Conservation (phyloP, 129 eudicot species). For the Ambrosia artemisiifolia region DNA sequence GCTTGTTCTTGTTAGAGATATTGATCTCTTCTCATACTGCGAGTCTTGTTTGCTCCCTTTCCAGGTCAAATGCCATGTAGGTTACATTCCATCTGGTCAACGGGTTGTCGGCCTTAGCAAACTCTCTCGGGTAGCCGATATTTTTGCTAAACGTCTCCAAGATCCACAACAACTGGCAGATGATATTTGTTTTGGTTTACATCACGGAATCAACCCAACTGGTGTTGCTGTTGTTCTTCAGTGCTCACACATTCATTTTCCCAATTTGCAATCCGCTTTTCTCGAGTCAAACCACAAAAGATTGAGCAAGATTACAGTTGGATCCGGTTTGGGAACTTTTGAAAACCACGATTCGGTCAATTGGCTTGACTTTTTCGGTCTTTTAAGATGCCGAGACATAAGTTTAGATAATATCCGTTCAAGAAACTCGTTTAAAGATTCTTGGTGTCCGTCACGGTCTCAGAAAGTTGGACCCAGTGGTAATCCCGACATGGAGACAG, state of each 20-base stretch:
- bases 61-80: slow-evolving; percentile 87
- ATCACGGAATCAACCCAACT: slow-evolving; percentile 65
- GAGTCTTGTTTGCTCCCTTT: slow-evolving; percentile 95
- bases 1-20: slow-evolving; percentile 86
- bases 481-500: slow-evolving; percentile 41
- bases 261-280: slow-evolving; percentile 43
- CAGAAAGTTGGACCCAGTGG: slow-evolving; percentile 30
- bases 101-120: slow-evolving; percentile 95
- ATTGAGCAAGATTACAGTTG: slow-evolving; percentile 42
- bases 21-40: slow-evolving; percentile 82
- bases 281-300: slow-evolving; percentile 51
- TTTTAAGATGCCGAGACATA: slow-evolving; percentile 55
- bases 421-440: slow-evolving; percentile 21
- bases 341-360: slow-evolving; percentile 38
- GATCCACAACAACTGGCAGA: slow-evolving; percentile 85
- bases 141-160: slow-evolving; percentile 87
- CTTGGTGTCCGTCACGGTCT: slow-evolving; percentile 78
- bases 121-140: slow-evolving; percentile 85
- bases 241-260: slow-evolving; percentile 77
- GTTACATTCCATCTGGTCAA: slow-evolving; percentile 86
- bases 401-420: slow-evolving; percentile 22
- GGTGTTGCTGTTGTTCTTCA: slow-evolving; percentile 85
- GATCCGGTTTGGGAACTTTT: slow-evolving; percentile 75
- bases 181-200: slow-evolving; percentile 71
- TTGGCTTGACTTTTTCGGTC: slow-evolving; percentile 77